Evolutionary conservation across 371 early-diverging fungal species (phyloP).

Genomic region (Actinomucor elegans): DNA sequence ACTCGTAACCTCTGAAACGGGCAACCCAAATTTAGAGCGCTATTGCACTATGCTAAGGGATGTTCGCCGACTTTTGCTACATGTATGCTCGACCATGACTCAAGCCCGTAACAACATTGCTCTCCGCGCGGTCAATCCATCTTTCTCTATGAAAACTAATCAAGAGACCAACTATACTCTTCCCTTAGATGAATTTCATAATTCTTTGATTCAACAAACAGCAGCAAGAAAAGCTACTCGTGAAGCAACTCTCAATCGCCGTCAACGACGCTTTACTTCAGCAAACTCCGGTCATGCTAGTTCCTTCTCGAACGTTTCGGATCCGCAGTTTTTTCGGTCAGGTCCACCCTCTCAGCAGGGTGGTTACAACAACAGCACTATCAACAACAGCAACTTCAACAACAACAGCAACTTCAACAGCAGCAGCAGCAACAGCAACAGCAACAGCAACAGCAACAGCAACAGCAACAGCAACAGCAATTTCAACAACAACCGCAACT

Average conservation of each 20-base stretch:
- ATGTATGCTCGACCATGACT: slow-evolving; percentile 8
- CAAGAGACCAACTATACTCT: background rate
- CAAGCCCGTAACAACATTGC: slow-evolving; percentile 11
- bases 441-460: background rate
- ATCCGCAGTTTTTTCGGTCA: slow-evolving; percentile 16
- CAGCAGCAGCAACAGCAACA: background rate
- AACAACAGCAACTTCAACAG: background rate
- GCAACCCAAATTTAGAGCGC: background rate
- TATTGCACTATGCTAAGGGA: slow-evolving; percentile 7
- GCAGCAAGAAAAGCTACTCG: background rate
- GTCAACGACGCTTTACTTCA: background rate
- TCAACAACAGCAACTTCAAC: slow-evolving; percentile 3
- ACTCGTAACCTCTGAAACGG: background rate
- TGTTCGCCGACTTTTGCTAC: background rate
- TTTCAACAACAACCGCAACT: background rate
- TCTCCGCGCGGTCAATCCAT: background rate
- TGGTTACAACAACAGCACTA: slow-evolving; percentile 2
- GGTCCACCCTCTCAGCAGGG: slow-evolving; percentile 20
- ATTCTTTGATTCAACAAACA: background rate
- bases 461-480: background rate
- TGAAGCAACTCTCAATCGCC: background rate
- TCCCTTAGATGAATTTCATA: background rate
- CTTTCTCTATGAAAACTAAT: slow-evolving; percentile 1
- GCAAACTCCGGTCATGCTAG: background rate
- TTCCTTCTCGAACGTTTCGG: background rate